Base-by-base conservation (phyloP, 495 filamentous ascomycete species). In the Hypoxylon trugodes region DNA sequence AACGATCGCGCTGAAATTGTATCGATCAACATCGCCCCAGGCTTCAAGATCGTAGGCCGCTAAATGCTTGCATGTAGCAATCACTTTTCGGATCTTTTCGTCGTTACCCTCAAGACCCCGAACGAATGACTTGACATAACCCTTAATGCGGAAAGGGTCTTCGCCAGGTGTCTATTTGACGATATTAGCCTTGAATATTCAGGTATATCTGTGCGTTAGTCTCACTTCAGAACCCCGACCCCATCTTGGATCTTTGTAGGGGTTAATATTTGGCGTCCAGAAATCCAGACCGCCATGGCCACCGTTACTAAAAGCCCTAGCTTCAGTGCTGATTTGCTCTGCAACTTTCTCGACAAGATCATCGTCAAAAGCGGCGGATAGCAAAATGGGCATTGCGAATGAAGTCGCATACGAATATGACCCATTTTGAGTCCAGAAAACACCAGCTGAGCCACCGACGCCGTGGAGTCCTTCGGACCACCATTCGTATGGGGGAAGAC, bases 221-320 rank as follows among this genome's bases (percentile, higher is more conserved):
- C 43, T 47, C 10, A 47, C 43, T 26, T 30, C n/a, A n/a, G 43
- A 26, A 15, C 43, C 43, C 32, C 43, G 28, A 18, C 43, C 43
- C 43, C 43, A 47, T 32, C 43, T 24, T 32, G 43, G 43, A 26
- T 47, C 43, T 18, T 26, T 28, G 13, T 30, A 47, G 6, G 43
- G 43, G 8, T 47, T 47, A 26, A 47, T 26, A 6, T 47, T 47
- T 15, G 43, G 43, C 2, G 43, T 16, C 43, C 43, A 47, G 12
- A 32, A 13, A 6, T 47, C 43, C 6, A 47, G 32, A 7, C 43
- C 43, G n/a, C 24, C 43, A 12, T n/a, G 43, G 8, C 43, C 43
- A 5, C 13, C 43, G 19, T 47, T 47, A 15, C 25, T 18, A 47
- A 9, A 47, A 16, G 43, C 43, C 10, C 43, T 24, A 32, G 32